Evolutionary conservation across 495 filamentous ascomycete genomes (phyloP).

Genomic region (Schizothecium vesticola): DNA sequence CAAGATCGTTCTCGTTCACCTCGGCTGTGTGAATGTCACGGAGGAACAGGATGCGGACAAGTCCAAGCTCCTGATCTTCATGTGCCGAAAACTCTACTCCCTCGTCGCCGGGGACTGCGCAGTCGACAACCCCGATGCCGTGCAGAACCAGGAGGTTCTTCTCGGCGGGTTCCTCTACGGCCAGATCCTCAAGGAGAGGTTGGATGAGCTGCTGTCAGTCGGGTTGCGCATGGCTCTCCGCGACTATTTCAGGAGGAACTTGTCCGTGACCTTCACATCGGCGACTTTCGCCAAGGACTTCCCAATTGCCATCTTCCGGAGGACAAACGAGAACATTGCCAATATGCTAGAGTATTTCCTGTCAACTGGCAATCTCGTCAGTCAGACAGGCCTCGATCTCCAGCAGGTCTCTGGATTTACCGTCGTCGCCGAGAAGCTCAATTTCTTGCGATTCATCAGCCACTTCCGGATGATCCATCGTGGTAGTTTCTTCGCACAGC

Average conservation of each 20-base stretch:
- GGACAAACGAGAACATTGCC: conserved; percentile 83
- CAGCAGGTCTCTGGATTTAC: conserved; percentile 93
- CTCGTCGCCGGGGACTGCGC: conserved; percentile 88
- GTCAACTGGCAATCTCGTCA: conserved; percentile 89
- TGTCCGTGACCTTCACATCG: conserved; percentile 60
- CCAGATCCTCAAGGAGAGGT: conserved; percentile 87
- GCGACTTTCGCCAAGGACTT: conserved; percentile 73
- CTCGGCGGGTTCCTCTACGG: conserved; percentile 91
- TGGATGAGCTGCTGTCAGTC: conserved; percentile 79
- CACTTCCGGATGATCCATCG: conserved; percentile 99
- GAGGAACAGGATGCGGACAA: conserved; percentile 82
- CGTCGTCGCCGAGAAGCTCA: conserved; percentile 96
- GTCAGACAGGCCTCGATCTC: conserved; percentile 84
- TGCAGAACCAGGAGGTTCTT: conserved; percentile 89
- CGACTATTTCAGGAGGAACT: conserved; percentile 66
- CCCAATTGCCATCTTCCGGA: conserved; percentile 64
- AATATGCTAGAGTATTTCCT: conserved; percentile 87
- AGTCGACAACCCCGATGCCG: conserved; percentile 90
- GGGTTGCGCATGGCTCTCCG: conserved; percentile 53
- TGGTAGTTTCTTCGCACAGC: conserved; percentile 95
- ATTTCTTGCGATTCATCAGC: conserved; percentile 97
- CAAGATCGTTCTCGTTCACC: conserved; percentile 83
- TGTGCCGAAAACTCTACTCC: conserved; percentile 91
- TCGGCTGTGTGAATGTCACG: conserved; percentile 75
- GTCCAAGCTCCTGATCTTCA: conserved; percentile 90